Percentiles rank a stretch among this genome's conserved stretches.
phyloP scores from a whole-genome alignment of 768 basidiomycete genomes.

The Tulasnella sp. region DNA sequence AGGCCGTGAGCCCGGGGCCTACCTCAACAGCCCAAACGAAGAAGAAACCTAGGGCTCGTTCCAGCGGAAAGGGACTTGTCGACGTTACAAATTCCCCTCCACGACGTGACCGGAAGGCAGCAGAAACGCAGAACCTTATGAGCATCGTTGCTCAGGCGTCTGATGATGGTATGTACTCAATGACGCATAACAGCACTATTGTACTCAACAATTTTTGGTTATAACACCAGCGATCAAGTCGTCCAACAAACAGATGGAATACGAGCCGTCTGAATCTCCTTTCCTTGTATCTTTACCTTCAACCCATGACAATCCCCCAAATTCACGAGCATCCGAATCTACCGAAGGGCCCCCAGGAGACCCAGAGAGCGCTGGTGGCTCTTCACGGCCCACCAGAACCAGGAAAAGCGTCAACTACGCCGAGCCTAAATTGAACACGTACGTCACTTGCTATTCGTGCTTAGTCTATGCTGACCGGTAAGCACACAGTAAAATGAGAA shows the following conservation, averaged over 20 bases:
- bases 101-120: conserved; percentile 8
- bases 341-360: not conserved
- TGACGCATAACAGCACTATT: not conserved
- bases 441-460: not conserved
- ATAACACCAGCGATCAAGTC: not conserved
- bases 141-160: conserved; percentile 2
- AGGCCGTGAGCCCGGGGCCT: too few relatives aligned
- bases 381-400: conserved; percentile 20
- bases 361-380: conserved; percentile 33
- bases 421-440: conserved; percentile 84
- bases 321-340: not conserved
- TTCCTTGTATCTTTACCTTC: not conserved
- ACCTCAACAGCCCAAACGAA: not conserved
- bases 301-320: not conserved
- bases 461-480: not conserved
- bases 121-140: too few relatives aligned
- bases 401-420: conserved; percentile 78
- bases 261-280: not conserved
- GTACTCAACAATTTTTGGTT: not conserved
- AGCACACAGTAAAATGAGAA: conserved; percentile 67
- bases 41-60: not conserved
- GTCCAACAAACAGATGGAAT: not conserved
- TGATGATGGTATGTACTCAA: not conserved
- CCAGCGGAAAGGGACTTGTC: not conserved
- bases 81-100: conserved; percentile 15